Base-by-base conservation (phyloP, 768 basidiomycete species). In the Tubosaeta sp. region DNA sequence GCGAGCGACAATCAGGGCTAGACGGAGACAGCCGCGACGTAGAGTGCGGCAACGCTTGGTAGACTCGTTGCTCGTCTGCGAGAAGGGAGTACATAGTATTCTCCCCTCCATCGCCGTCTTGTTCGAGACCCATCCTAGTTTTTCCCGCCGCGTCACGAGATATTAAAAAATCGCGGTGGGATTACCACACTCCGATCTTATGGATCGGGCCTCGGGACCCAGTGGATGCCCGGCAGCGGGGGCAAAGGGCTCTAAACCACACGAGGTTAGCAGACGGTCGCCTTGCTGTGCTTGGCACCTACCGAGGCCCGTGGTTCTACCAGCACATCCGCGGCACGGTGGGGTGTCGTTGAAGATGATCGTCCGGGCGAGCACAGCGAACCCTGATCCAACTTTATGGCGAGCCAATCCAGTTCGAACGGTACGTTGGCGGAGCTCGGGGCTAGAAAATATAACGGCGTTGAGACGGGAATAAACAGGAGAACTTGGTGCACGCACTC, bases 141-240 rank as follows among this genome's bases (percentile, higher is more conserved):
- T 52, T 46, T 51, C 50, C 41, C 43, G 40, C 46, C 32, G 38
- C 41, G 35, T 53, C 55, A 46, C 38, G 27, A 51, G 52, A 31
- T 22, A 66, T 63, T 57, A 65, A 65, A 57, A 60, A 46, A 44
- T 48, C 11, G 44, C 47, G 58, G 51, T 35, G 4, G 16, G 4
- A 46, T 49, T 44, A 44, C 48, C 52, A 41, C 55, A 52, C 6
- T 7, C 11, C 31, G 49, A 52, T 49, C 38, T 48, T 53, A 49
- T 29, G 46, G 46, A 50, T 30, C 38, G 35, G 46, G 19, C 9
- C 44, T 32, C 53, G 51, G 56, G 7, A 38, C 32, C 43, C 42
- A 46, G 55, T 61, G 56, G 62, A 10, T 52, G 30, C 43, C 41
- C 22, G 32, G 45, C 35, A 38, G 57, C 39, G 52, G 48, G 19